phyloP scores from a whole-genome alignment of 1,284 basidiomycete genomes.

The Apiotrichum gamsii region DNA sequence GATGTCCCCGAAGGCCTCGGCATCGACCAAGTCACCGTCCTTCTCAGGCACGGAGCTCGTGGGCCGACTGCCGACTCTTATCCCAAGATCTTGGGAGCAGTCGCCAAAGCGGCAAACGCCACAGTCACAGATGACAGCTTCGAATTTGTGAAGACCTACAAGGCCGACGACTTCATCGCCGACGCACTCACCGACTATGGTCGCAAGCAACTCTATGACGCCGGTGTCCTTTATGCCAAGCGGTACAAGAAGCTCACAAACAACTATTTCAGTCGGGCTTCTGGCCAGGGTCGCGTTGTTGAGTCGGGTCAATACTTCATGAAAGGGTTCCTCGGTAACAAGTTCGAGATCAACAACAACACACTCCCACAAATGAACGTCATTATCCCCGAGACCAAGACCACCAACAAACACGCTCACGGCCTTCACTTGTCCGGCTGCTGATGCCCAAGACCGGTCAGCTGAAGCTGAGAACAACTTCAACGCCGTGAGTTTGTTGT shows the following conservation, averaged over 20 bases:
- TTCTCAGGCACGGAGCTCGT: no score
- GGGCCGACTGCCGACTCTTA: no score
- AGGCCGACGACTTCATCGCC: background rate
- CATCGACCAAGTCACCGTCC: no score
- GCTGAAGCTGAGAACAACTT: no score
- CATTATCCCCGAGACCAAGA: no score
- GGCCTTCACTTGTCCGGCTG: no score
- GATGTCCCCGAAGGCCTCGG: no score
- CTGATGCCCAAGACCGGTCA: no score
- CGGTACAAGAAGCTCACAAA: conserved; percentile 2
- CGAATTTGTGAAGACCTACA: conserved; percentile 8
- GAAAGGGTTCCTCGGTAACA: background rate
- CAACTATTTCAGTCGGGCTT: conserved; percentile 3
- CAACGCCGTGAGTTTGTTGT: no score
- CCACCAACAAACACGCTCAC: no score
- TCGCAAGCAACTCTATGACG: conserved; percentile 7
- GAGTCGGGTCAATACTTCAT: conserved; percentile 8
- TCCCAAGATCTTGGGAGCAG: no score
- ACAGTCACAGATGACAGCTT: conserved; percentile 2
- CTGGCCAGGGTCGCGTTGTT: conserved; percentile 8
- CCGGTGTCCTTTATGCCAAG: conserved; percentile 1
- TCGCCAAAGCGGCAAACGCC: background rate
- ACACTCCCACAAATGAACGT: background rate
- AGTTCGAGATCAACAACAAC: background rate
- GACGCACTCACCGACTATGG: conserved; percentile 12